Conservation (phyloP, 2,329 filamentous ascomycete species). For the Diplodia corticola region DNA sequence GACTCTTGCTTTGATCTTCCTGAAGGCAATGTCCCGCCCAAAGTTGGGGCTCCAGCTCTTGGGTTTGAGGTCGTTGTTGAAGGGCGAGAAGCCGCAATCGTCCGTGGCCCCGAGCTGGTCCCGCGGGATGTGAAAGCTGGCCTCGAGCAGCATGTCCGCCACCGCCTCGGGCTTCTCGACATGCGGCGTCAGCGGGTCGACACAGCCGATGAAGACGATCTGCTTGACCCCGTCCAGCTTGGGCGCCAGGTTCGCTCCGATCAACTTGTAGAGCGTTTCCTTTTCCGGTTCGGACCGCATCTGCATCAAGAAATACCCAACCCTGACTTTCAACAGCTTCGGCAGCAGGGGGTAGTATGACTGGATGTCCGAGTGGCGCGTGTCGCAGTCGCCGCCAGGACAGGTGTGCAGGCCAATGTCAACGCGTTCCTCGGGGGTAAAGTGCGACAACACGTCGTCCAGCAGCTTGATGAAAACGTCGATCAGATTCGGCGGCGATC, state of each 20-base stretch:
- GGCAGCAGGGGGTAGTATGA: conserved; percentile 18
- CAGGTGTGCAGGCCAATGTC: conserved; percentile 21
- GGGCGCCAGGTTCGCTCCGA: conserved; percentile 15
- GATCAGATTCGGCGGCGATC: conserved; percentile 17
- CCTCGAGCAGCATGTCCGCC: conserved; percentile 17
- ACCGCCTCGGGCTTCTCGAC: conserved; percentile 19
- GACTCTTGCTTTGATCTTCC: conserved; percentile 17
- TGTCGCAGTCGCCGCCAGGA: conserved; percentile 20
- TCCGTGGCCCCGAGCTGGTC: conserved; percentile 21
- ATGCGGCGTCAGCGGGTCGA: conserved; percentile 17
- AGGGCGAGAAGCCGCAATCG: conserved; percentile 18
- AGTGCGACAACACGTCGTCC: conserved; percentile 19
- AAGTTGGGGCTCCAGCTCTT: conserved; percentile 22
- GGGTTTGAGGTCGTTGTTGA: conserved; percentile 22
- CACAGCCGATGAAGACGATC: conserved; percentile 7
- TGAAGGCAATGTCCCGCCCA: conserved; percentile 16
- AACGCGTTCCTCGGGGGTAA: conserved; percentile 12
- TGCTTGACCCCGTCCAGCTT: conserved; percentile 11
- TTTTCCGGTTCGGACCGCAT: conserved; percentile 18
- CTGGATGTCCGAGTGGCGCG: conserved; percentile 20
- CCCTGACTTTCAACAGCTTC: conserved; percentile 17
- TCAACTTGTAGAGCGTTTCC: conserved; percentile 9
- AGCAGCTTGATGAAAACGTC: conserved; percentile 19
- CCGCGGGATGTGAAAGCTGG: conserved; percentile 19
- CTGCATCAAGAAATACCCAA: conserved; percentile 21